Conservation (phyloP, 192 early-diverging fungal genomes). For the Spinellus fusiger region DNA sequence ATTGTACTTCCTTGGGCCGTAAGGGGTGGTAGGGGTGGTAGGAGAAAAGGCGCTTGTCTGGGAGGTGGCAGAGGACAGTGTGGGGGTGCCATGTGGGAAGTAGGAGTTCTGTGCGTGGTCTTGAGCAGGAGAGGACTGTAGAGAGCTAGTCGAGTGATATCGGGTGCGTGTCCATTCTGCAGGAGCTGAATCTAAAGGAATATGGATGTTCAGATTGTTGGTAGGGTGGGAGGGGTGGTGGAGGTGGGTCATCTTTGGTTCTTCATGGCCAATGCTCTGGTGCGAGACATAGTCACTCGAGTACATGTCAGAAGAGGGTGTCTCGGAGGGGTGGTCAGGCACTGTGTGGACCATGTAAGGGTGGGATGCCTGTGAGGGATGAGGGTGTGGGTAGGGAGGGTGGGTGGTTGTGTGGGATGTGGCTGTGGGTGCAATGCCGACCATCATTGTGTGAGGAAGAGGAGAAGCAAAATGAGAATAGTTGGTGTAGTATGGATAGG, state of each 20-base stretch:
- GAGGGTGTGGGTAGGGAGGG: background rate
- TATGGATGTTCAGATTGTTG: constrained; percentile 2
- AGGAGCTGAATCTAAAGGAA: constrained; percentile 1
- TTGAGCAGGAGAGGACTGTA: background rate
- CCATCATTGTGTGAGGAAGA: constrained; percentile 10
- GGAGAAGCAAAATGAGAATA: background rate
- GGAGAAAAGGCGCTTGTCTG: background rate
- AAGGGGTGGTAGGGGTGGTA: background rate
- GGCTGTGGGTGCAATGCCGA: constrained; percentile 15
- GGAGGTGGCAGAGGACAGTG: background rate
- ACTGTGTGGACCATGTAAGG: constrained; percentile 34
- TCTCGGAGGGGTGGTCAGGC: constrained; percentile 3
- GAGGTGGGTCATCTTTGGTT: constrained; percentile 8
- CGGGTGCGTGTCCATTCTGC: constrained; percentile 6
- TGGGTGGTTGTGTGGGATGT: constrained; percentile 1
- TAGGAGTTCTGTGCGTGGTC: background rate
- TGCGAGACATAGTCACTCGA: constrained; percentile 22
- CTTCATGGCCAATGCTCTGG: background rate
- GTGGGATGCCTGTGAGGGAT: background rate
- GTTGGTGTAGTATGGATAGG: constrained; percentile 12
- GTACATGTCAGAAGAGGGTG: constrained; percentile 25
- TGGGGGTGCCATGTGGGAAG: constrained; percentile 1
- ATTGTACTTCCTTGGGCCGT: constrained; percentile 3
- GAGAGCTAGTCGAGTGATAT: background rate
- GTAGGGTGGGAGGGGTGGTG: background rate